Conservation (phyloP, 768 basidiomycete species). For the Tubosaeta brunneosetosa region DNA sequence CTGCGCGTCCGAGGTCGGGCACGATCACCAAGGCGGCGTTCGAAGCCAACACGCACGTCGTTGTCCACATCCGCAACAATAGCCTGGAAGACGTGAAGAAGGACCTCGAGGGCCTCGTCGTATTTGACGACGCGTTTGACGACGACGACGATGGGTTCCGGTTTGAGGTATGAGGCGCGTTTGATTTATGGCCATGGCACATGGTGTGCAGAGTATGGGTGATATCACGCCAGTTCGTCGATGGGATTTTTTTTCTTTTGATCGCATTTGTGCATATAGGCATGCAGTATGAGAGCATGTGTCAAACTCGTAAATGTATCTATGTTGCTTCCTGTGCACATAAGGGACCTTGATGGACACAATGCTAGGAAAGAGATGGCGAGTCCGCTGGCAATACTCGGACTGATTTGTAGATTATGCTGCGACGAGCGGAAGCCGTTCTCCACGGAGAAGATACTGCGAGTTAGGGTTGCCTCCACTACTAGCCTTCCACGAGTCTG, state of each 20-base stretch:
- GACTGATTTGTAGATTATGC: too few species aligned
- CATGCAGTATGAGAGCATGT: neutral
- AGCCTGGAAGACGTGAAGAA: constrained; percentile 30
- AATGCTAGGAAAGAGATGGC: too few species aligned
- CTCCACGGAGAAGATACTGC: too few species aligned
- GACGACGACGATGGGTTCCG: constrained; percentile 27
- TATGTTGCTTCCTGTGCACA: neutral
- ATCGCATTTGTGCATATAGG: constrained; percentile 14
- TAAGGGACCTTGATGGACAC: too few species aligned
- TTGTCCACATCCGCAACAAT: constrained; percentile 14
- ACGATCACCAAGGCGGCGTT: constrained; percentile 25
- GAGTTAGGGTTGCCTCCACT: too few species aligned
- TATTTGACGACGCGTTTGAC: constrained; percentile 26
- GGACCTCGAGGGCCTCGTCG: constrained; percentile 27
- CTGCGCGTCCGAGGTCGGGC: constrained; percentile 18
- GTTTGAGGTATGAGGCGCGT: constrained; percentile 21
- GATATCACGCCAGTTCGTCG: neutral
- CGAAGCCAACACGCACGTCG: constrained; percentile 19
- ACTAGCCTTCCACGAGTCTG: too few species aligned
- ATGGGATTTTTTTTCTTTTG: constrained; percentile 2
- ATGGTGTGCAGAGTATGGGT: neutral
- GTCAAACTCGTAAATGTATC: neutral
- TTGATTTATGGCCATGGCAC: constrained; percentile 12
- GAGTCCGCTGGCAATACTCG: too few species aligned
- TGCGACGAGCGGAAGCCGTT: too few species aligned